Base-by-base conservation (phyloP, 2,329 filamentous ascomycete genomes). In the Sphaerulina vaccinii region DNA sequence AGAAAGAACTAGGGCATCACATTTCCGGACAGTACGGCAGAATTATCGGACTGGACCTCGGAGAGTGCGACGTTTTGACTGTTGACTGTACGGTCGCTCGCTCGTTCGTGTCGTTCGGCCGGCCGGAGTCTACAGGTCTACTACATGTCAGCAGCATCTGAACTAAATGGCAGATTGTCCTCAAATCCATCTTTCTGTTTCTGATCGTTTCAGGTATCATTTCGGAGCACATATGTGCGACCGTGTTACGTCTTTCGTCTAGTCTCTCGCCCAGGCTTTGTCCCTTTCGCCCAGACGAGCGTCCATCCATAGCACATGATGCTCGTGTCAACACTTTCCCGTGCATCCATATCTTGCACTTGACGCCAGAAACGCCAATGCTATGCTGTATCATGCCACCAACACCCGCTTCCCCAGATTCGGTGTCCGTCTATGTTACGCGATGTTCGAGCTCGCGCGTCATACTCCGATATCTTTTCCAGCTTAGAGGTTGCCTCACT, bases 401-500 rank as follows among this genome's bases (percentile, higher is more conserved):
- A 40, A 52, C 49, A 54, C 52, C 35, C 49, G 47, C 38, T 24
- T 42, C 27, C 15, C 29, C 21, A n/a, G 7, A 35, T 38, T 39
- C 21, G 36, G 42, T 37, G 29, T 45, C 42, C 42, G 18, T 40
- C 21, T 42, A 36, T 22, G 41, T 23, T 43, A 11, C 32, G 16
- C 32, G 18, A 16, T 23, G 24, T 10, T 7, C 24, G 29, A 19
- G n/a, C 42, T 39, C 15, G 36, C n/a, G 16, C 22, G n/a, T n/a
- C n/a, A n/a, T n/a, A n/a, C n/a, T n/a, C n/a, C n/a, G n/a, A n/a
- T n/a, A n/a, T 29, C 18, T 15, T 40, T 24, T 35, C 18, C 33
- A 27, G 41, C 27, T 15, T 22, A 36, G 33, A 32, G n/a, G 3
- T 22, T 7, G 15, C 24, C 39, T 54, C 67, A 78, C 63, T 73